Evolutionary conservation across 495 filamentous ascomycete genomes (phyloP).

Genomic region (Xylaria grammica): DNA sequence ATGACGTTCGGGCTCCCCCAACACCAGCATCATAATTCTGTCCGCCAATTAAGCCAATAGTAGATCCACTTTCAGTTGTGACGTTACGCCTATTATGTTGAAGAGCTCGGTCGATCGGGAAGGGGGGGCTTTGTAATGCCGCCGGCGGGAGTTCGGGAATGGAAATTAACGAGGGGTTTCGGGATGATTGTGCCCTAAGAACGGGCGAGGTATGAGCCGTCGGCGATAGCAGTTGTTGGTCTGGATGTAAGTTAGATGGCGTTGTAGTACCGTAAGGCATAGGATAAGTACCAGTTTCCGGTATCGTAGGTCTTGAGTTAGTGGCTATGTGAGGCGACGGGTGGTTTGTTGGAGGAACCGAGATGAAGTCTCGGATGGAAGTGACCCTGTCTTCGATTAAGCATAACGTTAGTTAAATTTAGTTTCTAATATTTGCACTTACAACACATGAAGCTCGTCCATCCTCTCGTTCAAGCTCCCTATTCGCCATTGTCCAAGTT

Average conservation of each 20-base stretch:
- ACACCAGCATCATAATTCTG: background rate
- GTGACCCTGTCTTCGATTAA: background rate
- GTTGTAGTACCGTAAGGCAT: background rate
- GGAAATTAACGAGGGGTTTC: constrained; percentile 24
- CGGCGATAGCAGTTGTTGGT: background rate
- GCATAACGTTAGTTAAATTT: background rate
- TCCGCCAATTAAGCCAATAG: background rate
- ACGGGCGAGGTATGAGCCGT: constrained; percentile 21
- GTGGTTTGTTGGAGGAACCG: background rate
- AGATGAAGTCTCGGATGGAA: background rate
- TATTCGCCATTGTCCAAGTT: constrained; percentile 26
- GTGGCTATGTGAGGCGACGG: background rate
- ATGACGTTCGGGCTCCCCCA: background rate
- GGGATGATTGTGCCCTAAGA: constrained; percentile 24
- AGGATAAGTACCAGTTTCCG: background rate
- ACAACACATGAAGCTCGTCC: constrained; percentile 25
- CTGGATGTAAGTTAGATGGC: background rate
- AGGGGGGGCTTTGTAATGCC: background rate
- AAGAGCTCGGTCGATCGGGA: background rate
- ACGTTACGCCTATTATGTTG: background rate
- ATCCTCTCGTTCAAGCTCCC: constrained; percentile 11
- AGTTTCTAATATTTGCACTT: constrained; percentile 22
- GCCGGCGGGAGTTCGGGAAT: constrained; percentile 31
- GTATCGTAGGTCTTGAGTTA: background rate
- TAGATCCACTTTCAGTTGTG: background rate